Percentiles rank a stretch among this genome's conserved stretches.
Evolutionary conservation across 2,329 filamentous ascomycete genomes (phyloP).

Genomic region (Claviceps purpurea): DNA sequence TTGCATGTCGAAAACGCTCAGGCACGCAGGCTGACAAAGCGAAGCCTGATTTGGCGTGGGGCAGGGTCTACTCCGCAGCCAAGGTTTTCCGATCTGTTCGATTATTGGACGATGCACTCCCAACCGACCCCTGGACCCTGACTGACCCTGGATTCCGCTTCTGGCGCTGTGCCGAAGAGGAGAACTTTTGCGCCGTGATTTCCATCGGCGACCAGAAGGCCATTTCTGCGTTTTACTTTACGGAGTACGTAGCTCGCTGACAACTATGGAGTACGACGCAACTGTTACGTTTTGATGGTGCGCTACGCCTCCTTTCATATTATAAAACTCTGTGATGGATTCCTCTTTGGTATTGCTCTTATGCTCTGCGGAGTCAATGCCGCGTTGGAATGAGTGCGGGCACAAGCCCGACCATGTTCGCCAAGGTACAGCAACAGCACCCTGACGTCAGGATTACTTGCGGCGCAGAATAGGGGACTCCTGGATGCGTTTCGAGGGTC

Average conservation of each 20-base stretch:
- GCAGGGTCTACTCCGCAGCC: neutral
- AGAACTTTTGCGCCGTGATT: neutral
- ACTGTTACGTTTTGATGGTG: neutral
- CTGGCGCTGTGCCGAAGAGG: neutral
- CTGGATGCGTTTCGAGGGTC: neutral
- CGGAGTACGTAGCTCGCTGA: neutral
- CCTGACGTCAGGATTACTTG: neutral
- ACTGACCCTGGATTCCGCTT: slow-evolving; percentile 15
- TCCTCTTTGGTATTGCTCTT: neutral
- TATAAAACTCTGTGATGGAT: neutral
- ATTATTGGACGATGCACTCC: slow-evolving; percentile 20
- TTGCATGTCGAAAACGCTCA: neutral
- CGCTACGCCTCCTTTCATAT: neutral
- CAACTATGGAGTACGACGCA: neutral
- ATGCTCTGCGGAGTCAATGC: neutral
- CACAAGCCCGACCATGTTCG: neutral
- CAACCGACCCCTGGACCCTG: slow-evolving; percentile 10
- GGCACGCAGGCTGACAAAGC: neutral
- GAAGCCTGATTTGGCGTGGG: neutral
- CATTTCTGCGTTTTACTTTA: neutral
- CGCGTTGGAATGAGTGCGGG: neutral
- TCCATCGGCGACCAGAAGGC: neutral
- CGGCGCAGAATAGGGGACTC: neutral
- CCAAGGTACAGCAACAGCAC: neutral
- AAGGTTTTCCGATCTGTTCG: slow-evolving; percentile 17